Evolutionary conservation across 306 rosid genomes (phyloP), one percentile per base, ranked within the genome.

Genomic region (Fagus crenata): DNA sequence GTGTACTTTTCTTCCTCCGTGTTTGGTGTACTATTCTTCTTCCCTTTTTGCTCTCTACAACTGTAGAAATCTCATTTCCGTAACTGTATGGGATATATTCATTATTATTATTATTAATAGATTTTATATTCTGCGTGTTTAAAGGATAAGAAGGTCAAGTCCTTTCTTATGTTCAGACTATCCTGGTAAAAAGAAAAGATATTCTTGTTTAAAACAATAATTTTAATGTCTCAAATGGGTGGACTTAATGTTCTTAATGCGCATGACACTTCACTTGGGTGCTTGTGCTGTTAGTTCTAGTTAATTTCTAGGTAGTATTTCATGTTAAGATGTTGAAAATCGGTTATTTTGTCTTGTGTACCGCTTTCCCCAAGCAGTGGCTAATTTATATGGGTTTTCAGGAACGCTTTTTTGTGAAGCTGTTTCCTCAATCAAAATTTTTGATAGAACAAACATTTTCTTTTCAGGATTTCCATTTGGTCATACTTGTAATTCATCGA

Each of bases 381-480:
- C 70, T 83, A 77, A 65, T 80, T 76, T 87, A 72, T 68, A 73
- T 77, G 56, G 69, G 81, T 78, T 77, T 60, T 77, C 49, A 32
- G 82, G 79, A 79, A 75, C 78, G 72, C 85, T 87, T 83, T 77
- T 87, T 51, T 81, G 79, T 56, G 53, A 83, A 78, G 73, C 83
- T 75, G 65, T 80, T 74, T 39, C 74, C 71, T 73, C 76, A 54
- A 69, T 80, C 81, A 75, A 78, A 85, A 42, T 78, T 84, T 46
- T 82, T 94, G 86, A 89, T 89, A 78, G 78, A 78, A 84, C 43
- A 84, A 77, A 77, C 82, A 79, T 87, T 90, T 87, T 88, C 81
- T 80, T 94, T 89, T 94, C 98, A 92, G 97, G 98, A 90, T 39
- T 84, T 86, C 90, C 97, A 82, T 87, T 85, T 89, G 90, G 88